These are phyloP conservation scores for Podila minutissima DNA, from an alignment of 192 early-diverging fungal genomes.

Conservation along the genomic window DNA sequence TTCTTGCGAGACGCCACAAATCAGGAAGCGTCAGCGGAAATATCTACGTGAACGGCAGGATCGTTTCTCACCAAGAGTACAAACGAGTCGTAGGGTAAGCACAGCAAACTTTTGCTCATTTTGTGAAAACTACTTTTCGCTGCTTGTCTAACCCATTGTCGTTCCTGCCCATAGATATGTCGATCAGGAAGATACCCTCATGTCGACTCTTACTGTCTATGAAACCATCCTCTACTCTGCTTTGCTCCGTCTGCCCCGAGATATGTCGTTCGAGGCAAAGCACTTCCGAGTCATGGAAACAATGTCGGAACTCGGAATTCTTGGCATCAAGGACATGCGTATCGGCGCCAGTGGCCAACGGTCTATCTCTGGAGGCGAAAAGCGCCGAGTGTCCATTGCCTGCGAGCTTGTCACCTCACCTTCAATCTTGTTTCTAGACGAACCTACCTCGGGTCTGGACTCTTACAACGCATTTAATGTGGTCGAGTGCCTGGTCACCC, in stretches of 20 bases:
- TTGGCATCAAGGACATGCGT: constrained; percentile 80
- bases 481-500: constrained; percentile 84
- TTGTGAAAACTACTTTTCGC: too few relatives aligned
- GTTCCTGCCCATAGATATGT: constrained; percentile 67
- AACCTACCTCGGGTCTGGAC: constrained; percentile 88
- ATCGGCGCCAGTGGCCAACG: constrained; percentile 78
- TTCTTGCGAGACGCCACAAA: constrained; percentile 84
- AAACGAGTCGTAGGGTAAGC: constrained; percentile 75
- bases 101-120: not conserved
- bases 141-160: not conserved
- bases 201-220: constrained; percentile 87
- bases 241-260: constrained; percentile 78
- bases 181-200: constrained; percentile 92
- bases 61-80: constrained; percentile 70
- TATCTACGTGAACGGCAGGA: constrained; percentile 81
- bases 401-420: constrained; percentile 95
- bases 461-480: constrained; percentile 96
- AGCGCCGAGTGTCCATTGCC: constrained; percentile 93
- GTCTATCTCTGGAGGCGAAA: constrained; percentile 93
- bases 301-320: constrained; percentile 88
- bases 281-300: constrained; percentile 79
- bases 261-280: constrained; percentile 75
- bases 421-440: constrained; percentile 89
- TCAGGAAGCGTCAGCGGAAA: constrained; percentile 74
- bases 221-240: constrained; percentile 94